Percentiles rank a stretch among this genome's conserved stretches.
These are phyloP conservation scores for Cordyceps javanica DNA, from an alignment of 2,329 filamentous ascomycete genomes.

Conservation along the genomic window DNA sequence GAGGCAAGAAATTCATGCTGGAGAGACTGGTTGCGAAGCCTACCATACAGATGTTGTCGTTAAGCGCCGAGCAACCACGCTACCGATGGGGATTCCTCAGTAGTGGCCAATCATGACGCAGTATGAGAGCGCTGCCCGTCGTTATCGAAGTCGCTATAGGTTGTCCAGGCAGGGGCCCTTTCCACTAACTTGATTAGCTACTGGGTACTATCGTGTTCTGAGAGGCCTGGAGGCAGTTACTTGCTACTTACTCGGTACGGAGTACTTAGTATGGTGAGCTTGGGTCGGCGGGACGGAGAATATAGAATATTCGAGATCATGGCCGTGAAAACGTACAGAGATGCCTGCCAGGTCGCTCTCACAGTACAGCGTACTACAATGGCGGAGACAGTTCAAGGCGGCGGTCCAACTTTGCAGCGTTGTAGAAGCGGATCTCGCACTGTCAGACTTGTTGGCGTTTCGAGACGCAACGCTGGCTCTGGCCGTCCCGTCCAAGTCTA, in stretches of 20 bases:
- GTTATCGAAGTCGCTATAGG: not conserved
- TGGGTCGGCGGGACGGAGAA: not conserved
- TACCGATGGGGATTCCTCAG: not conserved
- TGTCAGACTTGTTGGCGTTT: not conserved
- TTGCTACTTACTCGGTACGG: no score
- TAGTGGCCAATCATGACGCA: constrained; percentile 4
- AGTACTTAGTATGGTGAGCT: not conserved
- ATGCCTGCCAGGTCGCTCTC: no score
- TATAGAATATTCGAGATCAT: not conserved
- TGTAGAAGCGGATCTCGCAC: not conserved
- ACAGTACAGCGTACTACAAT: not conserved
- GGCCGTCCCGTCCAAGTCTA: constrained; percentile 2
- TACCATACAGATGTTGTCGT: not conserved
- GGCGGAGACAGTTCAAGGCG: not conserved
- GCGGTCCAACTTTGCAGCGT: not conserved
- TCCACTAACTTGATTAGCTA: not conserved
- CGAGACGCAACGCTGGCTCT: not conserved
- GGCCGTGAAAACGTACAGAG: not conserved
- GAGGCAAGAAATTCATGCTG: not conserved
- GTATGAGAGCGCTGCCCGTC: not conserved
- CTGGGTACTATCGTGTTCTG: not conserved
- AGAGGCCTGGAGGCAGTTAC: no score
- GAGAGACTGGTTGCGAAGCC: not conserved
- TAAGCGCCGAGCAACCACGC: constrained; percentile 11
- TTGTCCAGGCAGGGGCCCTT: not conserved